These are phyloP conservation scores for Arbutus unedo DNA, from an alignment of 148 eudicot genomes.

Conservation along the genomic window DNA sequence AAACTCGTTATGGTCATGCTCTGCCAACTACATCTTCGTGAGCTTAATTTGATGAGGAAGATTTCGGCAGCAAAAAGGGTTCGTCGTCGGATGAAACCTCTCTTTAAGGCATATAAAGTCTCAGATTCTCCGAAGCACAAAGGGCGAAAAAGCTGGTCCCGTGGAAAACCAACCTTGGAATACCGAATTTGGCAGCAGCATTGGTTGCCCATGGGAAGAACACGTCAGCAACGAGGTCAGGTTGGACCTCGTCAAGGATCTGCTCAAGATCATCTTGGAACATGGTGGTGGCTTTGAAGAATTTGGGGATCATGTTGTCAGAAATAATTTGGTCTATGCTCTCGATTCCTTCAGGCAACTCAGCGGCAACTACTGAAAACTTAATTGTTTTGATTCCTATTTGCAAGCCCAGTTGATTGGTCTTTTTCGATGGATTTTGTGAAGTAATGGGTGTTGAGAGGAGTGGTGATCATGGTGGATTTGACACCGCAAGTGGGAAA, in stretches of 20 bases:
- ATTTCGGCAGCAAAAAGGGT: constrained; percentile 25
- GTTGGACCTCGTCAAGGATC: constrained; percentile 6
- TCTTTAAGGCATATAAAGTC: constrained; percentile 27
- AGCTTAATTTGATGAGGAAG: constrained; percentile 39
- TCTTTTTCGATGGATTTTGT: background rate
- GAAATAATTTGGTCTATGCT: constrained; percentile 27
- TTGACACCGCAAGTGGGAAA: too few species aligned
- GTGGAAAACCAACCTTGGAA: constrained; percentile 55
- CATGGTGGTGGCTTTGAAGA: constrained; percentile 11
- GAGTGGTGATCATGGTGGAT: too few species aligned
- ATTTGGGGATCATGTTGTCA: constrained; percentile 16
- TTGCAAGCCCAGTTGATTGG: background rate
- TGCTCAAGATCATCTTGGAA: constrained; percentile 14
- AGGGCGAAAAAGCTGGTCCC: constrained; percentile 39
- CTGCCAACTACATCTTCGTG: constrained; percentile 23
- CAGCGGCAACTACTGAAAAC: constrained; percentile 35
- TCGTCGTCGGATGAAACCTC: constrained; percentile 43
- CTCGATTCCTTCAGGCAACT: constrained; percentile 36
- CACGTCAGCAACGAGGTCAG: constrained; percentile 40
- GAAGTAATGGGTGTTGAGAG: too few species aligned
- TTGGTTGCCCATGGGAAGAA: constrained; percentile 47
- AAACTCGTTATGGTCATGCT: background rate
- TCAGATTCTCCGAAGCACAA: constrained; percentile 25
- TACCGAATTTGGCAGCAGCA: constrained; percentile 26
- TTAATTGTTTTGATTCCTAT: constrained; percentile 21